Evolutionary conservation across 2,329 filamentous ascomycete genomes (phyloP).

Genomic region (Monilinia polystroma): DNA sequence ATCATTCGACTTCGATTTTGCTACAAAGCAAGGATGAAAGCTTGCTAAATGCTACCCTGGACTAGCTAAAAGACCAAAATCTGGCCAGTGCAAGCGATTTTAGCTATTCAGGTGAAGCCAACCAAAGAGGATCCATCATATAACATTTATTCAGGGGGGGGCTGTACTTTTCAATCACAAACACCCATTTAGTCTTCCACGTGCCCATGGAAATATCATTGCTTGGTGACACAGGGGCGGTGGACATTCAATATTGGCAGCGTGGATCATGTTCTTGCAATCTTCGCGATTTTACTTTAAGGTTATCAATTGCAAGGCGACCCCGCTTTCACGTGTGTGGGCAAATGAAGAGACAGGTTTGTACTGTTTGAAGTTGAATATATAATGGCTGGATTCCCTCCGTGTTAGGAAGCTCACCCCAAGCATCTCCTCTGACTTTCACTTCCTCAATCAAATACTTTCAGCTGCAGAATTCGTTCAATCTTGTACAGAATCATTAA

Average conservation of each 20-base stretch:
- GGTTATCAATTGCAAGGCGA: not conserved
- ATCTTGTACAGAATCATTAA: constrained; percentile 3
- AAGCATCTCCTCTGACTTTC: not conserved
- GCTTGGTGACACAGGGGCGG: not conserved
- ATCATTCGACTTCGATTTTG: too few species aligned
- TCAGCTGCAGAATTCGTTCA: not conserved
- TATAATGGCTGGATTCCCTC: not conserved
- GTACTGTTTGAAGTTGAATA: not conserved
- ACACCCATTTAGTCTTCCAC: not conserved
- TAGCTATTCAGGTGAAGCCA: too few species aligned
- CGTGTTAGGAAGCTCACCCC: too few species aligned
- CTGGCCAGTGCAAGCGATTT: too few species aligned
- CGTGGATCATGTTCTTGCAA: not conserved
- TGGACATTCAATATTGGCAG: not conserved
- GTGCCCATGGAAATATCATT: not conserved
- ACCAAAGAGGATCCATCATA: too few species aligned
- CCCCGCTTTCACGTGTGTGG: not conserved
- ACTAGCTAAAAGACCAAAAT: too few species aligned
- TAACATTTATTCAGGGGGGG: too few species aligned
- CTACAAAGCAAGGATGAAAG: too few species aligned
- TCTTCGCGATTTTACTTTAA: constrained; percentile 2
- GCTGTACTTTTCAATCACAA: not conserved
- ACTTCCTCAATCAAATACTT: not conserved
- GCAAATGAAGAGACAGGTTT: not conserved
- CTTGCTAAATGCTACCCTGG: too few species aligned